These are phyloP conservation scores for Rhodamnia rubescens DNA, from an alignment of 345 rosid genomes.

Conservation along the genomic window DNA sequence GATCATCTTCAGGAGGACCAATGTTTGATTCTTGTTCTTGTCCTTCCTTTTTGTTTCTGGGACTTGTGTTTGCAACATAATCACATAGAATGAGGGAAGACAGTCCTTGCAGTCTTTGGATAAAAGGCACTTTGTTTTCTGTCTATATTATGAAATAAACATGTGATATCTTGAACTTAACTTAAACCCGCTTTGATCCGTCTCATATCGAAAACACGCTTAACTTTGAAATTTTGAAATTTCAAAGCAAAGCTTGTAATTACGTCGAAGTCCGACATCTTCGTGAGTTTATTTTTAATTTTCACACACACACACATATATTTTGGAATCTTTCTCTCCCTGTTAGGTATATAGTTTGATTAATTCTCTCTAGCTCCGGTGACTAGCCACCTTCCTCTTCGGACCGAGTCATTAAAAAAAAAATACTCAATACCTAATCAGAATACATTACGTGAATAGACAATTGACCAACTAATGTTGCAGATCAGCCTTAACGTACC, in stretches of 20 bases:
- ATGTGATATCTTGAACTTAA: neutral
- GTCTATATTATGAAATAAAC: neutral
- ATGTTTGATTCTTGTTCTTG: neutral
- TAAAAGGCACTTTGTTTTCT: neutral
- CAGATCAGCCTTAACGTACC: neutral
- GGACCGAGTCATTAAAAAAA: too few relatives aligned
- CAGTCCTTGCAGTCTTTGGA: neutral
- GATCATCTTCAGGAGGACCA: conserved; percentile 35
- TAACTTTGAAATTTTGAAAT: too few relatives aligned
- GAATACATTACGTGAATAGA: neutral
- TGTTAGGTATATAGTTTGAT: accelerated
- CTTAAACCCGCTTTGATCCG: too few relatives aligned
- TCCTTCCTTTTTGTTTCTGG: neutral
- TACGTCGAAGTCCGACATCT: too few relatives aligned
- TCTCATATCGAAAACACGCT: too few relatives aligned
- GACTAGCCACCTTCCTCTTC: too few relatives aligned
- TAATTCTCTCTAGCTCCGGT: too few relatives aligned
- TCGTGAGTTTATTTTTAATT: too few relatives aligned
- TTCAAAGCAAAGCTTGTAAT: too few relatives aligned
- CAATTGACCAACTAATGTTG: neutral
- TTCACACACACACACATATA: too few relatives aligned
- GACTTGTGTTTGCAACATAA: neutral
- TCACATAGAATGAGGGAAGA: neutral
- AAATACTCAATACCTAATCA: too few relatives aligned
- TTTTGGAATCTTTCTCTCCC: too few relatives aligned